These are phyloP conservation scores for Panaeolus cyanescens DNA, from an alignment of 768 basidiomycete genomes.

Conservation along the genomic window DNA sequence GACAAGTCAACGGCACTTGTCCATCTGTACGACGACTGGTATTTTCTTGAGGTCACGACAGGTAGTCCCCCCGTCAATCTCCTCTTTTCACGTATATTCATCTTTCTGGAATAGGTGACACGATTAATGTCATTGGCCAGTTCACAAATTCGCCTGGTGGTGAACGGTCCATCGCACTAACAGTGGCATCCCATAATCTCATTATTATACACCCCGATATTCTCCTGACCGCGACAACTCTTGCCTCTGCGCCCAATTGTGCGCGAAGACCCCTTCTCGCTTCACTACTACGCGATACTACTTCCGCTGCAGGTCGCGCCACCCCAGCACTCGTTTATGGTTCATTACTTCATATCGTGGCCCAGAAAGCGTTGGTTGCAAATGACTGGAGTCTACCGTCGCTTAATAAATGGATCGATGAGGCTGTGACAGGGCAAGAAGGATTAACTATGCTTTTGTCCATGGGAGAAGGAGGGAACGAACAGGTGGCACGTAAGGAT, in stretches of 20 bases:
- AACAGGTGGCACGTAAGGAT: conserved; percentile 69
- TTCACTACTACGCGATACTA: conserved; percentile 44
- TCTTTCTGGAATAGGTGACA: conserved; percentile 59
- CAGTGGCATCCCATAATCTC: conserved; percentile 57
- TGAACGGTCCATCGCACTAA: conserved; percentile 54
- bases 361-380: conserved; percentile 75
- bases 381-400: conserved; percentile 64
- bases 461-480: conserved; percentile 43
- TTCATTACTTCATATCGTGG: conserved; percentile 89
- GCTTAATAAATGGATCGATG: conserved; percentile 61
- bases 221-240: conserved; percentile 86
- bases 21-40: conserved; percentile 80
- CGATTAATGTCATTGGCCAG: conserved; percentile 73
- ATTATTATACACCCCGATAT: conserved; percentile 92
- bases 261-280: conserved; percentile 84
- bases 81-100: not conserved
- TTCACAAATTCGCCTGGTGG: conserved; percentile 34
- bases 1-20: conserved; percentile 38
- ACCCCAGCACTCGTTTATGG: conserved; percentile 85
- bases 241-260: conserved; percentile 84
- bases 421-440: conserved; percentile 55
- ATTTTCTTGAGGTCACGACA: conserved; percentile 55
- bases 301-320: conserved; percentile 48
- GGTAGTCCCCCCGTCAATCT: conserved; percentile 41
- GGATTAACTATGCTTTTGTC: conserved; percentile 51